These are phyloP conservation scores for Suhomyces xylopsoci DNA, from an alignment of 805 yeast species.

Conservation along the genomic window DNA sequence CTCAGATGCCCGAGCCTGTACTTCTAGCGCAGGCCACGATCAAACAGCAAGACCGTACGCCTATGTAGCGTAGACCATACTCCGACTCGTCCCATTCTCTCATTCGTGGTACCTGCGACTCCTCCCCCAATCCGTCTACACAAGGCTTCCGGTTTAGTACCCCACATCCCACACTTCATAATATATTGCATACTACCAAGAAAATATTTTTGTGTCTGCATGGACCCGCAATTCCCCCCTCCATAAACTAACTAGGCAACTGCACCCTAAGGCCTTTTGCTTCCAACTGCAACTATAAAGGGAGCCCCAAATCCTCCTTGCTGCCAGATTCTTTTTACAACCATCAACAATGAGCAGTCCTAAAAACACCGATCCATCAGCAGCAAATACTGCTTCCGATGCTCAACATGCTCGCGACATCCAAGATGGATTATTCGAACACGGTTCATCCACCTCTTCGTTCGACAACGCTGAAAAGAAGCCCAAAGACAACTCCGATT, in stretches of 20 bases:
- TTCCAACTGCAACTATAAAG: not conserved
- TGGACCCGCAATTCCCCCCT: not conserved
- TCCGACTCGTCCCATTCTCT: not conserved
- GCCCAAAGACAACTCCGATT: conserved; percentile 2
- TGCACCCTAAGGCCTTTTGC: not conserved
- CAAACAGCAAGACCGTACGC: not conserved
- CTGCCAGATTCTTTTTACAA: not conserved
- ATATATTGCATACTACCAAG: not conserved
- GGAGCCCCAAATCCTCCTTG: not conserved
- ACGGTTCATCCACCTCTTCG: conserved; percentile 11
- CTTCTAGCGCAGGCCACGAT: not conserved
- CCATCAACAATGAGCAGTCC: not conserved
- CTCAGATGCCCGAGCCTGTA: not conserved
- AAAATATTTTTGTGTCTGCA: not conserved
- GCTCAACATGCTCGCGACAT: not conserved
- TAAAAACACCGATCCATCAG: not conserved
- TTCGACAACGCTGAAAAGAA: conserved; percentile 10
- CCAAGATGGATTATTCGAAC: conserved; percentile 14
- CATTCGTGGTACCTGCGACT: not conserved
- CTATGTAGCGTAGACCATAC: not conserved
- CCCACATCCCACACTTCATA: not conserved
- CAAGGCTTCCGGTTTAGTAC: not conserved
- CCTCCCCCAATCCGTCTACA: not conserved
- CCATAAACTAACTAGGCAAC: not conserved
- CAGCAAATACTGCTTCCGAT: not conserved